These are phyloP conservation scores for Yamadazyma pseudoaaseri DNA, from an alignment of 1,139 yeast species.

Conservation along the genomic window DNA sequence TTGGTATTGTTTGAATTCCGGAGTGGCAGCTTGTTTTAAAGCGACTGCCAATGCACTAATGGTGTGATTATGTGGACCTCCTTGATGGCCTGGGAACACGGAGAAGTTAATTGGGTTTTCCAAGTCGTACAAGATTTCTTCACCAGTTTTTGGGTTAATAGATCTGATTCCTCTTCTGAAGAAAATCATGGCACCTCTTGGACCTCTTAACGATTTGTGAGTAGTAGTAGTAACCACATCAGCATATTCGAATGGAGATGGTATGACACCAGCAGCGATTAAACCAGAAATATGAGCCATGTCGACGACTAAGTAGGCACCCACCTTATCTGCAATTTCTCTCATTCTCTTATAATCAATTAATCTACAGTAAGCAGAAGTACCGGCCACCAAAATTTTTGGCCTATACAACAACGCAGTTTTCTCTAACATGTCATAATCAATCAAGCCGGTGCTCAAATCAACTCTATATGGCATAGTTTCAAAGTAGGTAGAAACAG, in stretches of 20 bases:
- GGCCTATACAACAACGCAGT: conserved; percentile 92
- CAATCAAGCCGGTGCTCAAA: conserved; percentile 88
- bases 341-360: conserved; percentile 96
- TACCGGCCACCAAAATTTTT: conserved; percentile 94
- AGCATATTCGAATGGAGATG: conserved; percentile 93
- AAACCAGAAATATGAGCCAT: conserved; percentile 99
- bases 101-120: conserved; percentile 96
- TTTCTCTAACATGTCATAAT: conserved; percentile 90
- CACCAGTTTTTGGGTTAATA: conserved; percentile 87
- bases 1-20: conserved; percentile 91
- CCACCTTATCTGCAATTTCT: conserved; percentile 93
- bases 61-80: conserved; percentile 99
- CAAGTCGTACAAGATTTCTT: conserved; percentile 82
- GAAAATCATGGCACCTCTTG: conserved; percentile 99
- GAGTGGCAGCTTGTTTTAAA: conserved; percentile 87
- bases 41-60: conserved; percentile 97
- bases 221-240: conserved; percentile 98
- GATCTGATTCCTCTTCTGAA: conserved; percentile 95
- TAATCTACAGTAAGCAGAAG: conserved; percentile 94
- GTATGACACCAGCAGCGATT: conserved; percentile 93
- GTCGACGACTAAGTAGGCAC: conserved; percentile 93
- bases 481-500: conserved; percentile 93
- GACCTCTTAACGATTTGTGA: conserved; percentile 97
- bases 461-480: conserved; percentile 98
- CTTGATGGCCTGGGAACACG: conserved; percentile 99